These are phyloP conservation scores for Sporothrix dimorphospora DNA, from an alignment of 2,329 filamentous ascomycete species.

Conservation along the genomic window DNA sequence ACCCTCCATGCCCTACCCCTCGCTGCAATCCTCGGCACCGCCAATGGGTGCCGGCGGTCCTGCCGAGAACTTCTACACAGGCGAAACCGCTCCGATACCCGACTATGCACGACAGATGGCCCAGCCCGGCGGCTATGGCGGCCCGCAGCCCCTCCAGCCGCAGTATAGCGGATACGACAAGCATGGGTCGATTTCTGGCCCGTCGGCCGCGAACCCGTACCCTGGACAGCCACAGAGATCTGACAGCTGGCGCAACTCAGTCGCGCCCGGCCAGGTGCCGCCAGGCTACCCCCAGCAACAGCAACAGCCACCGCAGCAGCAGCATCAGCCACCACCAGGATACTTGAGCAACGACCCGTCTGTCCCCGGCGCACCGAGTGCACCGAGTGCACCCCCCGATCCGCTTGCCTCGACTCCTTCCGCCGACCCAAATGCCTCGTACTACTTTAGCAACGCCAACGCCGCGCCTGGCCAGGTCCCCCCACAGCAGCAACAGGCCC, in stretches of 20 bases:
- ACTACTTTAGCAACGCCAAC: conserved; percentile 57
- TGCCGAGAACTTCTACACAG: conserved; percentile 82
- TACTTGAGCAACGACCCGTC: conserved; percentile 25
- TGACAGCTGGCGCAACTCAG: conserved; percentile 55
- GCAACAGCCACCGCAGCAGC: conserved; percentile 8
- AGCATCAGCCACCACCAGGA: conserved; percentile 16
- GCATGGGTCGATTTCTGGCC: conserved; percentile 47
- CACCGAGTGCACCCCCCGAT: conserved; percentile 38
- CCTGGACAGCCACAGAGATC: conserved; percentile 52
- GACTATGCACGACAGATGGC: conserved; percentile 53
- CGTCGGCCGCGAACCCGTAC: conserved; percentile 47
- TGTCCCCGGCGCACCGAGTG: conserved; percentile 22
- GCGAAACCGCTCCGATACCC: conserved; percentile 53
- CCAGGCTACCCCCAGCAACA: conserved; percentile 40
- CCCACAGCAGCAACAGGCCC: conserved; percentile 41
- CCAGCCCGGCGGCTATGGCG: conserved; percentile 54
- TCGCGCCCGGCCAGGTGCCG: conserved; percentile 43
- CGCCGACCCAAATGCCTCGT: conserved; percentile 58
- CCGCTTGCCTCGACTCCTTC: conserved; percentile 41
- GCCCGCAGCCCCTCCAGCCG: conserved; percentile 46
- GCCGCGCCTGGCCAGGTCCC: conserved; percentile 37
- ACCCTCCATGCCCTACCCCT: conserved; percentile 70
- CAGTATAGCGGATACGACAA: conserved; percentile 50
- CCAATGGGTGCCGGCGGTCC: conserved; percentile 53
- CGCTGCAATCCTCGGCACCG: conserved; percentile 57